Percentiles rank a stretch among this genome's conserved stretches.
Evolutionary conservation across 768 basidiomycete species (phyloP).

Genomic region (Naganishia vaughanmartiniae): DNA sequence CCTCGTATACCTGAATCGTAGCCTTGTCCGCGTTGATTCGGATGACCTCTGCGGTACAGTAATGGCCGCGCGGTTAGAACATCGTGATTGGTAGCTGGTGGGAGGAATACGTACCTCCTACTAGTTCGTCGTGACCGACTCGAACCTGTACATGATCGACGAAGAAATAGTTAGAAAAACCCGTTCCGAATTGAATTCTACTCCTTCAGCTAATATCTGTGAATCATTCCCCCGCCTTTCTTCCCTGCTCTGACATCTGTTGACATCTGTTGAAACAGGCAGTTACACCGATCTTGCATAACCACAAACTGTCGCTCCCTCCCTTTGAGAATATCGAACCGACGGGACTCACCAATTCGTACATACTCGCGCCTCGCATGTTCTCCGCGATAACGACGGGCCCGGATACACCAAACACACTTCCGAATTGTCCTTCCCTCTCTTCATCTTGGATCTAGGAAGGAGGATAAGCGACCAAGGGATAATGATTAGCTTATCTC

Average conservation of each 20-base stretch:
- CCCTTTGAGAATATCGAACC: not conserved
- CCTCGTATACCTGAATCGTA: slow-evolving; percentile 98
- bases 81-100: slow-evolving; percentile 56
- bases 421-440: slow-evolving; percentile 62
- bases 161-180: not conserved
- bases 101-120: slow-evolving; percentile 58
- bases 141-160: slow-evolving; percentile 58
- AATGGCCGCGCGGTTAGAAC: not conserved
- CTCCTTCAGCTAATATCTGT: too few relatives aligned
- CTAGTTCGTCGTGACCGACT: slow-evolving; percentile 96
- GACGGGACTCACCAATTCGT: slow-evolving; percentile 42
- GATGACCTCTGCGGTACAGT: slow-evolving; percentile 75
- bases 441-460: slow-evolving; percentile 77
- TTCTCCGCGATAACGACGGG: slow-evolving; percentile 97
- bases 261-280: not conserved
- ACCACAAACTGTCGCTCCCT: not conserved
- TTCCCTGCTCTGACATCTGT: too few relatives aligned
- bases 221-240: too few relatives aligned
- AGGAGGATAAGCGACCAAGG: not conserved
- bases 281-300: too few relatives aligned
- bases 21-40: slow-evolving; percentile 97
- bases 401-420: slow-evolving; percentile 77
- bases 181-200: not conserved
- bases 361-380: slow-evolving; percentile 96
- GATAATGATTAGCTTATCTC: slow-evolving; percentile 1